phyloP scores from a whole-genome alignment of 176 grass and related monocot species.

The Rhipidocladum racemiflorum region DNA sequence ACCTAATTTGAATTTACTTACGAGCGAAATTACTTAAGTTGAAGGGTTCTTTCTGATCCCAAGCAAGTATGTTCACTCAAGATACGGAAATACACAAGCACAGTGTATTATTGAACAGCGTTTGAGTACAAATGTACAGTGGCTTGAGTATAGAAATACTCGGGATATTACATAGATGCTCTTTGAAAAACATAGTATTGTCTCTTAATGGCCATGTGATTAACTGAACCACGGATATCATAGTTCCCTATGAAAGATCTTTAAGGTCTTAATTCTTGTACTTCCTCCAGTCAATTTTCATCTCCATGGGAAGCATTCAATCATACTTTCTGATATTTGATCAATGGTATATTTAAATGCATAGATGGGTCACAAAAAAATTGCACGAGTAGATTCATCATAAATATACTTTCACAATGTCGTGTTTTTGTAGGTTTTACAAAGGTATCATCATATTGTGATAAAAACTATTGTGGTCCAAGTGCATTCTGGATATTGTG shows the following conservation, averaged over 20 bases:
- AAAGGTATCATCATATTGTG: not conserved
- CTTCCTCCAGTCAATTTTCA: not conserved
- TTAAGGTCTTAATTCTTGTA: conserved; percentile 1
- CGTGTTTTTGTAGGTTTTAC: not conserved
- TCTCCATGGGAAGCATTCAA: not conserved
- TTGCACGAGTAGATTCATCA: not conserved
- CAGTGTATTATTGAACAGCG: too few relatives aligned
- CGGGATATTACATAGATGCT: too few relatives aligned
- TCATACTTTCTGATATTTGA: conserved; percentile 4
- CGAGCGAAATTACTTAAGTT: too few relatives aligned
- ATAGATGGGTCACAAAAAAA: not conserved
- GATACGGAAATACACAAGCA: too few relatives aligned
- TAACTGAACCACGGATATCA: not conserved
- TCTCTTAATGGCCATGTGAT: not conserved
- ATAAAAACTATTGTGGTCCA: not conserved
- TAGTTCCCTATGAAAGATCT: not conserved
- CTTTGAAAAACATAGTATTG: not conserved
- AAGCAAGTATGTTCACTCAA: too few relatives aligned
- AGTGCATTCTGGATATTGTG: not conserved
- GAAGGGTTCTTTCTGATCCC: too few relatives aligned
- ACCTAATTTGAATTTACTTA: too few relatives aligned
- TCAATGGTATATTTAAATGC: not conserved
- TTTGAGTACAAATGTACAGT: too few relatives aligned
- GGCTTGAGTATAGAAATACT: too few relatives aligned
- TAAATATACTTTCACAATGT: not conserved